Evolutionary conservation across 1,284 basidiomycete species (phyloP), one percentile per base, ranked within the genome.

Genomic region (Pyrrhoderma lamaoense): DNA sequence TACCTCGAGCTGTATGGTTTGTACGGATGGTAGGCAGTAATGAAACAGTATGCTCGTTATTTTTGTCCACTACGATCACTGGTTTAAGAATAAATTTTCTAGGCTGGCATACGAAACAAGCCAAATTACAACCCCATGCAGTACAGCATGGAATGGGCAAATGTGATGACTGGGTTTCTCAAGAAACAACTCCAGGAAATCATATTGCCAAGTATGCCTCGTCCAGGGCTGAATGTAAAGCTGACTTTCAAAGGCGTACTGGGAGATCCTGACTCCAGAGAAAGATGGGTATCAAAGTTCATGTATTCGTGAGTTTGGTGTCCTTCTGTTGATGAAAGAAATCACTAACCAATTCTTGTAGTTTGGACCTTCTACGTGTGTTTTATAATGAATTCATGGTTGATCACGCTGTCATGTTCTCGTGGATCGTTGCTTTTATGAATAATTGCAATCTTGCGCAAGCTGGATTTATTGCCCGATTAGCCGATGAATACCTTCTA

Each of bases 1-100:
- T 94, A 39, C 77, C 85, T 1, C 75, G 96, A 22, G 96, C 96
- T 0, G 77, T 96, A 2, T 99, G 96, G 96, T 93, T 96, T 65
- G 78, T 98, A 25, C 79, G 93, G 11, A 89, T 94, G 0, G 82
- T 95, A 49, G 96, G 95, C n/a, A 90, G 89, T 1, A 93, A 93
- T 60, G 95, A 99, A 66, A 93, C 93, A 38, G 87, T 92, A 61
- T 18, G 38, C 56, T 35, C 34, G 45, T 45, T 31, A 35, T 16
- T 51, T 51, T 49, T 42, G 46, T 23, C 18, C 42, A 34, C 42
- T 25, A 7, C 45, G 16, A 51, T 42, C 11, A n/a, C 38, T 27
- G n/a, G 44, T 36, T 14, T 43, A n/a, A 31, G 27, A 43, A 43
- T 42, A 19, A 16, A 45, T 48, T 18, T 5, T 40, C 4, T 54